Base-by-base conservation (phyloP, 768 basidiomycete species). In the Trametes gibbosa region DNA sequence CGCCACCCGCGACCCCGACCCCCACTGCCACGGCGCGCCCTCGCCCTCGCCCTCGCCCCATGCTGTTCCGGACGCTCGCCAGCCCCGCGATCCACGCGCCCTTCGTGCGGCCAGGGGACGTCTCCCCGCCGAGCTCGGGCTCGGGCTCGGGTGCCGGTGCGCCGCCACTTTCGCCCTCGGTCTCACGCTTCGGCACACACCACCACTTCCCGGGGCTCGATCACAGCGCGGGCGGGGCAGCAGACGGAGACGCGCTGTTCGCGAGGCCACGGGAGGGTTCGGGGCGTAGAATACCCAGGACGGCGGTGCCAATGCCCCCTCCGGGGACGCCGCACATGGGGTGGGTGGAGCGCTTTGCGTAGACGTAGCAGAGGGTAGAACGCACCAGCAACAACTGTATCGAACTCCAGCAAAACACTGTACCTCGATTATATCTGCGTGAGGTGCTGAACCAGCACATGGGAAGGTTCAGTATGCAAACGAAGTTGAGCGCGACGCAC, bases 261-360 rank as follows among this genome's bases (percentile, higher is more conserved):
- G 39, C 24, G 23, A 32, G 27, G 39, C 46, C 47, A 10, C n/a
- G 17, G 46, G 27, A 32, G 29, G 29, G 13, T 19, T 37, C 39
- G 39, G 16, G 39, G 1, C 39, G 37, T 34, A 48, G 37, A 37
- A 19, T 37, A 14, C 10, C 21, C 2, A 48, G 37, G 46, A 29
- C 48, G 9, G 13, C 21, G 7, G 5, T 29, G 23, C 55, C 55
- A 1, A 19, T 10, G 29, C 10, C 29, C 10, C 29, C 29, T 32
- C 29, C 29, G 29, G 29, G 19, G 0, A 50, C 62, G 27, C 62
- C 62, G 19, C 62, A 54, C 17, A 21, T 63, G 35, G 24, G 53
- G 2, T 42, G 25, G 49, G 50, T 63, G 9, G 41, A 50, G n/a
- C 58, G 53, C 3, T 59, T 63, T 43, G 29, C 29, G 4, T 32